phyloP scores from a whole-genome alignment of 345 rosid genomes.

The Sonneratia caseolaris region DNA sequence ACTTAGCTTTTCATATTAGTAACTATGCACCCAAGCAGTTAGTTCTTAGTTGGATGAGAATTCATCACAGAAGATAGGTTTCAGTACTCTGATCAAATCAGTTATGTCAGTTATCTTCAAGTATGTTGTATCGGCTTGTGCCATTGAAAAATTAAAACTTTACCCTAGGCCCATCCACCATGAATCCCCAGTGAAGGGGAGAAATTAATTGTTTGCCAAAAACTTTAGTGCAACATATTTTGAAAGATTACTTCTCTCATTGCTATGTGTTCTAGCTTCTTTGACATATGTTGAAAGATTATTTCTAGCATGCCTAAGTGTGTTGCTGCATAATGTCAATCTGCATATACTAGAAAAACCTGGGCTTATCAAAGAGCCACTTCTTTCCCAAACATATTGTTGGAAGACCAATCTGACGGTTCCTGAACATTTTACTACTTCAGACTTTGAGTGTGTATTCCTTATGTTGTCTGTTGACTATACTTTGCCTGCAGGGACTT shows the following conservation, averaged over 20 bases:
- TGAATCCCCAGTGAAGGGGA: not conserved
- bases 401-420: not conserved
- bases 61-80: not conserved
- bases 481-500: conserved; percentile 58
- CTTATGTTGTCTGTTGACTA: not conserved
- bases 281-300: not conserved
- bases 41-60: not conserved
- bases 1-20: not conserved
- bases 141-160: not conserved
- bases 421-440: not conserved
- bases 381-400: not conserved
- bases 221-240: not conserved
- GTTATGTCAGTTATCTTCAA: not conserved
- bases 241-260: not conserved
- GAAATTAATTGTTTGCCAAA: not conserved
- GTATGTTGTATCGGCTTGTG: not conserved
- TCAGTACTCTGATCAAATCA: not conserved
- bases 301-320: too few relatives aligned
- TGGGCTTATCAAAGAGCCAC: not conserved
- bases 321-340: not conserved
- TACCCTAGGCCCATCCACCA: not conserved
- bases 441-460: not conserved
- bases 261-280: not conserved
- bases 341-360: not conserved
- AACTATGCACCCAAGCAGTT: not conserved